Base-by-base conservation (phyloP, 148 eudicot species). In the Limonium bicolor region DNA sequence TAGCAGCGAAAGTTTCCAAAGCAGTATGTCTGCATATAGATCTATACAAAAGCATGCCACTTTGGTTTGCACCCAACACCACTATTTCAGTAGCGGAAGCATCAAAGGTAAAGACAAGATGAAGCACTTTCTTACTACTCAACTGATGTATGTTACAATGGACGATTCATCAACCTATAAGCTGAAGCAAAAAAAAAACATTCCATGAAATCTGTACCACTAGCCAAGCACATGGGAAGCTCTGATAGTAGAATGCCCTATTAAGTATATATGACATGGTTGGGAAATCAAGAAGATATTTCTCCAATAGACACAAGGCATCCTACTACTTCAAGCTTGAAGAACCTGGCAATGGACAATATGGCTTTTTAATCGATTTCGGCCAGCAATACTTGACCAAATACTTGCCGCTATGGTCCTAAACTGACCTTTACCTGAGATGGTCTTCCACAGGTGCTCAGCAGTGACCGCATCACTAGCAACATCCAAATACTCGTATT, bases 291-390 rank as follows among this genome's bases (percentile, higher is more conserved):
- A 20, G 13, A 20, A 41, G 27, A 41, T 9, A 15, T 41, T 20
- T 41, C 21, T 26, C 47, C 10, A 29, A n/a, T n/a, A 13, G 4
- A 23, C 16, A 28, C 27, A n/a, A 31, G 48, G 48, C 31, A 43
- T 31, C 48, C 48, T 43, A 43, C 48, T 43, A 43, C 42, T 33
- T 85, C 82, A 87, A 39, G 85, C 80, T 60, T 66, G 88, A 55
- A 87, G 96, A 54, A 87, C 78, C 46, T 87, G 94, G 58, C 96
- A 82, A 37, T 87, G 88, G 42, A 87, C 73, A 30, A 82, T 76
- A 59, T 72, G 88, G 46, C 76, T 82, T 45, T 78, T 78, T 9
- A 72, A 52, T 19, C 88, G 75, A 59, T 61, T 76, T 64, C 75
- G 52, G 40, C 86, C 80, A 0, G 86, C 77, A 49, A 87, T 59